phyloP scores from a whole-genome alignment of 306 rosid species.

The Citrullus amarus region DNA sequence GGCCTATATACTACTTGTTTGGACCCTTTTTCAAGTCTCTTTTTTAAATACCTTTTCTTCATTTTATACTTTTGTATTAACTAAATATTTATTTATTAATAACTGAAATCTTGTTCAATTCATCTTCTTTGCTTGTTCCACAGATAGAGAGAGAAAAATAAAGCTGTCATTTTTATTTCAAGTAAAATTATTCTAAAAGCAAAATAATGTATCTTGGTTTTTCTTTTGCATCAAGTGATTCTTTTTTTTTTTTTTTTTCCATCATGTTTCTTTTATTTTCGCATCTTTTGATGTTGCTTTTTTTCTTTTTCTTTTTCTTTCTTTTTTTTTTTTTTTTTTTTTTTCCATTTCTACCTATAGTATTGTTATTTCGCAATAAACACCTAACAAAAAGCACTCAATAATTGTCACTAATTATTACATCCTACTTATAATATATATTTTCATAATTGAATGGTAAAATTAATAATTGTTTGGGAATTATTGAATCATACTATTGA shows the following conservation, averaged over 20 bases:
- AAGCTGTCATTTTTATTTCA: neutral
- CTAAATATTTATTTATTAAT: neutral
- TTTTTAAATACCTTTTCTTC: neutral
- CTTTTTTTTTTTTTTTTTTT: neutral
- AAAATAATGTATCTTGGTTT: neutral
- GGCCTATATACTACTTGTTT: neutral
- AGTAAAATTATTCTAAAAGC: neutral
- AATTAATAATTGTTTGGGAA: neutral
- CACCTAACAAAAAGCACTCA: neutral
- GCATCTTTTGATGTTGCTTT: too few species aligned
- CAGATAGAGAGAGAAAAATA: neutral
- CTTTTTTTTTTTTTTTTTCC: too few species aligned
- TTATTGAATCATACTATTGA: neutral
- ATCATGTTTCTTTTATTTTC: too few species aligned
- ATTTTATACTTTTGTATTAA: neutral
- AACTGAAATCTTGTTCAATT: neutral
- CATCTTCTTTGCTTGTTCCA: neutral
- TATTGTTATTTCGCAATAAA: neutral
- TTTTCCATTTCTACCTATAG: neutral
- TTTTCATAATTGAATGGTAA: neutral
- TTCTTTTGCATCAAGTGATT: constrained; percentile 3
- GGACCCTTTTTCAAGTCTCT: neutral
- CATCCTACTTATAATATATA: neutral
- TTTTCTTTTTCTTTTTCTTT: too few species aligned
- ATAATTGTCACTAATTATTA: neutral